phyloP scores from a whole-genome alignment of 306 rosid species.

The Fragaria ananassa region DNA sequence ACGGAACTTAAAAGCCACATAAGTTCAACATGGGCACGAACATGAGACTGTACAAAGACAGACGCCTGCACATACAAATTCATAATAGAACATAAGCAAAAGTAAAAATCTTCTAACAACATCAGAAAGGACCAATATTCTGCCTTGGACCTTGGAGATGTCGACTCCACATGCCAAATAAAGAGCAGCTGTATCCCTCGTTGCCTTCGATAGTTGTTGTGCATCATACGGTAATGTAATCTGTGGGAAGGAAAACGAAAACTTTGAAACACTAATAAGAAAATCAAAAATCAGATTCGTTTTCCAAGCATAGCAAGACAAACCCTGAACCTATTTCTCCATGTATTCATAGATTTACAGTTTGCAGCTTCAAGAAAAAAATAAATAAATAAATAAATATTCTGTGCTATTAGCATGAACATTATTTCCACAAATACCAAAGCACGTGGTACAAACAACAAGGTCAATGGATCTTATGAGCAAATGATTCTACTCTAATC shows the following conservation, averaged over 20 bases:
- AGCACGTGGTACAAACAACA: too few relatives aligned
- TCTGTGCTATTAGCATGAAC: neutral
- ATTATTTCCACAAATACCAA: too few relatives aligned
- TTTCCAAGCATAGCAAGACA: neutral
- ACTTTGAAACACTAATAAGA: conserved; percentile 8
- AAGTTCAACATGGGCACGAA: conserved; percentile 88
- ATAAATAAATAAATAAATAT: neutral
- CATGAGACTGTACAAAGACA: conserved; percentile 95
- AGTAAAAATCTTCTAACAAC: conserved; percentile 14
- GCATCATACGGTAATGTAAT: conserved; percentile 82
- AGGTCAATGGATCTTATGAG: too few relatives aligned
- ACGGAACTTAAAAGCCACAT: conserved; percentile 93
- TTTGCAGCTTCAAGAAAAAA: neutral
- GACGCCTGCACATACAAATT: conserved; percentile 64
- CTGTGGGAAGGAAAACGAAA: conserved; percentile 31
- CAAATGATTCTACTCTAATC: neutral
- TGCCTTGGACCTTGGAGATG: conserved; percentile 67
- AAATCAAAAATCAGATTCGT: neutral
- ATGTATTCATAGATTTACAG: neutral
- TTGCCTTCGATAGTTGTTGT: conserved; percentile 63
- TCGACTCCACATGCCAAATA: conserved; percentile 96
- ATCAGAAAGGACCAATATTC: conserved; percentile 14
- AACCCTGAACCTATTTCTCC: neutral
- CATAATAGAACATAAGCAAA: conserved; percentile 13
- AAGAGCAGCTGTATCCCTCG: conserved; percentile 92